Conservation (phyloP, 768 basidiomycete genomes). For the Heimioporus sp. region DNA sequence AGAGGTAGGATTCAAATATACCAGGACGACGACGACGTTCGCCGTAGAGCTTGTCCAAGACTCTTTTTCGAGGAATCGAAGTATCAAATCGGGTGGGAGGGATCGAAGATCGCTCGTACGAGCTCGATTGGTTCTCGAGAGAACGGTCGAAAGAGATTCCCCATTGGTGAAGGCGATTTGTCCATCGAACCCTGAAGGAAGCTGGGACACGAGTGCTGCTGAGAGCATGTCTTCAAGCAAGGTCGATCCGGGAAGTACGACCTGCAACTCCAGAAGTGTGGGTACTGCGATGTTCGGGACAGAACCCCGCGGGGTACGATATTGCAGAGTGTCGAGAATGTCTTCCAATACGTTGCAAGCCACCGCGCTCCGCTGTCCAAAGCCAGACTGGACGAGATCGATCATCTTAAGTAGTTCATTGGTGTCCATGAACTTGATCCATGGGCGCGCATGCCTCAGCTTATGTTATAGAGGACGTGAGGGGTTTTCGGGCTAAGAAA, state of each 20-base stretch:
- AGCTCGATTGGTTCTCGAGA: background rate
- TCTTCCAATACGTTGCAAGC: slow-evolving; percentile 30
- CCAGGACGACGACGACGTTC: slow-evolving; percentile 39
- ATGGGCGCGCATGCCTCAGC: slow-evolving; percentile 28
- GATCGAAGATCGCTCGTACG: background rate
- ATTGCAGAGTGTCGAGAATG: slow-evolving; percentile 36
- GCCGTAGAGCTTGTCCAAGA: slow-evolving; percentile 45
- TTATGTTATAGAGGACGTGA: slow-evolving; percentile 1
- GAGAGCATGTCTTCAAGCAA: slow-evolving; percentile 51
- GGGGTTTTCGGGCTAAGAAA: background rate
- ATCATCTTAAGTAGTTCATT: slow-evolving; percentile 44
- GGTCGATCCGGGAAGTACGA: slow-evolving; percentile 32
- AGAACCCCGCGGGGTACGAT: slow-evolving; percentile 3
- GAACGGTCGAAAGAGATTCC: slow-evolving; percentile 2
- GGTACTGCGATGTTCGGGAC: slow-evolving; percentile 27
- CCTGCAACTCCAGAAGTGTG: slow-evolving; percentile 38
- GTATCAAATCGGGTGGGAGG: slow-evolving; percentile 25
- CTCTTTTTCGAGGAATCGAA: slow-evolving; percentile 39
- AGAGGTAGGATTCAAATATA: slow-evolving; percentile 40
- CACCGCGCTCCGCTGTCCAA: background rate
- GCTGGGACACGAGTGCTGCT: slow-evolving; percentile 34
- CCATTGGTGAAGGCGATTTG: slow-evolving; percentile 5
- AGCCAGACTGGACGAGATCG: slow-evolving; percentile 31
- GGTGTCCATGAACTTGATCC: slow-evolving; percentile 55
- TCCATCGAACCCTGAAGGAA: slow-evolving; percentile 31